Conservation (phyloP, 1,284 basidiomycete genomes). For the Heliocybe sulcata region DNA sequence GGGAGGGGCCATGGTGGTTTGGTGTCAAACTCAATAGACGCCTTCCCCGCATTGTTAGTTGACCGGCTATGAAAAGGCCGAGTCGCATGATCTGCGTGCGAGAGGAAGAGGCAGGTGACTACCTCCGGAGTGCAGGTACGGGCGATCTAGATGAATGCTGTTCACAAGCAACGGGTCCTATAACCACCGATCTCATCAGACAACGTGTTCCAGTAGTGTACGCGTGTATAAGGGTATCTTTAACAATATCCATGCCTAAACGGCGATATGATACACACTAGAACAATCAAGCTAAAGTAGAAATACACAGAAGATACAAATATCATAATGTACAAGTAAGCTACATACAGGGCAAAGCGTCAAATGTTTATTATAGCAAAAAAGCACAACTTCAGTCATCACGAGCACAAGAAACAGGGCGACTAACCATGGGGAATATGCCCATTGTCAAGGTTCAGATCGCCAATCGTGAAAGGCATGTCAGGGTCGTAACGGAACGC, state of each 20-base stretch:
- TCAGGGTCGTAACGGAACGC: slow-evolving; percentile 55
- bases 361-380: neutral
- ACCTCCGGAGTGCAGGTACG: neutral
- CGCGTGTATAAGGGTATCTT: neutral
- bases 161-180: neutral
- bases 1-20: slow-evolving; percentile 43
- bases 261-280: neutral
- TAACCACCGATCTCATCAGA: neutral
- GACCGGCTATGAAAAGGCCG: neutral
- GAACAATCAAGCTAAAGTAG: neutral
- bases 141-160: neutral
- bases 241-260: neutral
- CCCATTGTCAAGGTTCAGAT: slow-evolving; percentile 15
- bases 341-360: neutral
- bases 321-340: neutral
- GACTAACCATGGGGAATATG: neutral
- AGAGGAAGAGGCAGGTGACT: neutral
- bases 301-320: neutral
- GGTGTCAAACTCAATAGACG: neutral
- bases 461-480: slow-evolving; percentile 53
- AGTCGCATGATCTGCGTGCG: neutral
- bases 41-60: neutral
- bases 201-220: neutral
- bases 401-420: neutral
- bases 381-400: neutral